A percentile compares a stretch with the other conserved stretches of the same genome.
phyloP scores from a whole-genome alignment of 257 asterid species.

The Capsicum chinense region DNA sequence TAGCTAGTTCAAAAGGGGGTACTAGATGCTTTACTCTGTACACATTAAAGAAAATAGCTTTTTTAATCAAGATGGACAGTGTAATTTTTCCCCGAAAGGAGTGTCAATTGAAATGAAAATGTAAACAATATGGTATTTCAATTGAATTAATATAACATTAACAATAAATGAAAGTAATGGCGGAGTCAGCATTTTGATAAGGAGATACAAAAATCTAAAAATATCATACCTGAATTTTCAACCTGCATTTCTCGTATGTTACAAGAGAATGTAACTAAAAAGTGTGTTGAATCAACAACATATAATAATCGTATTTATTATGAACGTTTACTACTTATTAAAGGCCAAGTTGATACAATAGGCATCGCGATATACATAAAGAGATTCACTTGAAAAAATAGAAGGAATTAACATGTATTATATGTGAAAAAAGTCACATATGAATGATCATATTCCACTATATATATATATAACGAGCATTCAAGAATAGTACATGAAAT shows the following conservation, averaged over 20 bases:
- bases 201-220: neutral
- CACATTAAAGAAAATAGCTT: no score
- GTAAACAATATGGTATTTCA: neutral
- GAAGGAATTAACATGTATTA: neutral
- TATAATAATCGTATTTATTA: neutral
- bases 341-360: neutral
- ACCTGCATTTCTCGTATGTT: neutral
- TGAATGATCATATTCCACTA: neutral
- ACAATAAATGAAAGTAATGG: neutral
- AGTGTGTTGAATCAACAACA: neutral
- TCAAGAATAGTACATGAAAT: neutral
- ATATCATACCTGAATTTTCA: neutral
- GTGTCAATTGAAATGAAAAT: neutral
- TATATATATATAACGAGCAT: neutral
- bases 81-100: no score
- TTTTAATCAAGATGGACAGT: no score
- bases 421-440: neutral
- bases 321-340: neutral
- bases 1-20: no score
- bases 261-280: neutral
- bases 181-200: neutral
- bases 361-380: neutral
- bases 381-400: neutral
- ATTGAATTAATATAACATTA: neutral
- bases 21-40: no score